Conservation (phyloP, 2,329 filamentous ascomycete species). For the Colletotrichum aenigma region DNA sequence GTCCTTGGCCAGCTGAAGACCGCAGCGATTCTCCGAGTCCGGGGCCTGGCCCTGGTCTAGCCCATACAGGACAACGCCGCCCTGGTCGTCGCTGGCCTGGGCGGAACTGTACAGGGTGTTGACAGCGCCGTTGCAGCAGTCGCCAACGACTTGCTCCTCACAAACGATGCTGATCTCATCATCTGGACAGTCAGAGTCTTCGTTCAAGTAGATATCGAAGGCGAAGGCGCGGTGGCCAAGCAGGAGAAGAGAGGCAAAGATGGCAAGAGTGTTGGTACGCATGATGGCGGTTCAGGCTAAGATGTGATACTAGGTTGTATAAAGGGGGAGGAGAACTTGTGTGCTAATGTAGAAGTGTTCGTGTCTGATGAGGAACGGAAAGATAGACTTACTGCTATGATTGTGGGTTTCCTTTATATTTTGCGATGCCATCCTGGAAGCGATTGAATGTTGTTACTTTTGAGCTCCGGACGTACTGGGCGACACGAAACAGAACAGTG, state of each 20-base stretch:
- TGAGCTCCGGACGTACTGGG: background rate
- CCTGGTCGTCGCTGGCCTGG: background rate
- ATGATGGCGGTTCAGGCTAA: background rate
- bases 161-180: background rate
- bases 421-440: background rate
- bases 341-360: background rate
- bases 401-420: background rate
- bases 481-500: background rate
- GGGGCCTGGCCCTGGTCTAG: background rate
- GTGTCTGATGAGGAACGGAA: background rate
- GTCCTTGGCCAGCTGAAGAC: background rate
- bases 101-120: background rate
- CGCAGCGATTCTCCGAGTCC: background rate
- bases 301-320: background rate
- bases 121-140: background rate
- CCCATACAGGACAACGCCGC: background rate
- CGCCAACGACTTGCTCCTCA: background rate
- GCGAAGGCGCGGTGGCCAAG: background rate
- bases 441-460: background rate
- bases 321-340: accelerated
- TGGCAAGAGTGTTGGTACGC: background rate
- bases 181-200: background rate
- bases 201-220: background rate
- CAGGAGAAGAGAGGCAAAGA: background rate
- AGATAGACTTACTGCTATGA: background rate